These are phyloP conservation scores for Lojkania enalia DNA, from an alignment of 2,329 filamentous ascomycete species.

Conservation along the genomic window DNA sequence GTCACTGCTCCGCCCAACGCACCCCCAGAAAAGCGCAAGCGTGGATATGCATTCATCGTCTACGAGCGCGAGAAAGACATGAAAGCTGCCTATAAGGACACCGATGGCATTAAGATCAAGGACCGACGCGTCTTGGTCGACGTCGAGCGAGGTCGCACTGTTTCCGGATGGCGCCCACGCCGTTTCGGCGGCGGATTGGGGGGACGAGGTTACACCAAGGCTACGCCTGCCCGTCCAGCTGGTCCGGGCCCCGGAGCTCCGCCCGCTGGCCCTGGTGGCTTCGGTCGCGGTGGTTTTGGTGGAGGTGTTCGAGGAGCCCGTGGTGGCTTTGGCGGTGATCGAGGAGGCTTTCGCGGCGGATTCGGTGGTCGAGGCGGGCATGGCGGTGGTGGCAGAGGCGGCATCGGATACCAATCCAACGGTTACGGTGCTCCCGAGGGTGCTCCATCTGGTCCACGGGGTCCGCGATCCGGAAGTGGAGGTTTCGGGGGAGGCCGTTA, in stretches of 20 bases:
- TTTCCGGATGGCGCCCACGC: slow-evolving; percentile 89
- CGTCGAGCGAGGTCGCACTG: slow-evolving; percentile 92
- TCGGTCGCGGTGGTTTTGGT: slow-evolving; percentile 56
- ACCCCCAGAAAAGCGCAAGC: slow-evolving; percentile 64
- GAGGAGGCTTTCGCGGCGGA: slow-evolving; percentile 53
- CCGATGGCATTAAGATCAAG: slow-evolving; percentile 89
- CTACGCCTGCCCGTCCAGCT: slow-evolving; percentile 69
- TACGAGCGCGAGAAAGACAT: slow-evolving; percentile 98
- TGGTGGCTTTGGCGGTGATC: slow-evolving; percentile 45
- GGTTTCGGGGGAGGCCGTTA: slow-evolving; percentile 41
- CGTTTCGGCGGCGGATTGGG: slow-evolving; percentile 91
- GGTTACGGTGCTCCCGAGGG: slow-evolving; percentile 52
- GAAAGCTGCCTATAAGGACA: slow-evolving; percentile 93
- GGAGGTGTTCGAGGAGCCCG: slow-evolving; percentile 53
- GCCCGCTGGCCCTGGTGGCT: slow-evolving; percentile 56
- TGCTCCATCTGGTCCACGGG: slow-evolving; percentile 53
- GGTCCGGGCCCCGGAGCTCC: slow-evolving; percentile 61
- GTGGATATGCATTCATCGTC: slow-evolving; percentile 94
- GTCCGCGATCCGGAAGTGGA: slow-evolving; percentile 40
- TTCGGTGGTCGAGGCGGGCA: slow-evolving; percentile 45
- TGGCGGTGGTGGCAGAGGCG: slow-evolving; percentile 49
- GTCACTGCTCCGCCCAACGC: slow-evolving; percentile 70
- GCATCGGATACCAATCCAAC: slow-evolving; percentile 49
- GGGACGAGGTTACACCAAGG: slow-evolving; percentile 89
- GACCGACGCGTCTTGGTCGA: slow-evolving; percentile 92